A percentile compares a stretch with the other conserved stretches of the same genome.
These are phyloP conservation scores for Linum usitatissimum DNA, from an alignment of 345 rosid species.

Conservation along the genomic window DNA sequence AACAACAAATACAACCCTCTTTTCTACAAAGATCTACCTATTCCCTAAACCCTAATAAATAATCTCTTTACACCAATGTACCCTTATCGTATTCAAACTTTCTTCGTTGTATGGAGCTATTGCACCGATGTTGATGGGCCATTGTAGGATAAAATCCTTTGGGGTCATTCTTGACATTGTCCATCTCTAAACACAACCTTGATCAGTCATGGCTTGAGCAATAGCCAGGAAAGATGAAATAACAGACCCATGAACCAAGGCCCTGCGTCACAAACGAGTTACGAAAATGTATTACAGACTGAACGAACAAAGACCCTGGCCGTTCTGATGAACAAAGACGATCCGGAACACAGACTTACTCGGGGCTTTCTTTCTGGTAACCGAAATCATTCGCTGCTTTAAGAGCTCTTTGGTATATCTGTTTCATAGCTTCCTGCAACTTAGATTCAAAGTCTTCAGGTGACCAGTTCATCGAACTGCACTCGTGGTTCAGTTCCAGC, in stretches of 20 bases:
- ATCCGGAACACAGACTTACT: slow-evolving; percentile 43
- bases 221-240: slow-evolving; percentile 83
- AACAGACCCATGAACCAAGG: slow-evolving; percentile 76
- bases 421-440: slow-evolving; percentile 97
- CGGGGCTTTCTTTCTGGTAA: slow-evolving; percentile 88
- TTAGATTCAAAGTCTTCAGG: slow-evolving; percentile 95
- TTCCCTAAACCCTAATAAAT: slow-evolving; percentile 12
- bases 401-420: slow-evolving; percentile 72
- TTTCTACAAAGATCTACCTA: slow-evolving; percentile 9
- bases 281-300: not conserved
- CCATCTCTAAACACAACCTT: slow-evolving; percentile 75
- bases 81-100: slow-evolving; percentile 7
- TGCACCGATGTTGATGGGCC: not conserved
- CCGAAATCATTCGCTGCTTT: slow-evolving; percentile 93
- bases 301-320: not conserved
- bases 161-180: slow-evolving; percentile 1
- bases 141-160: not conserved
- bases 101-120: not conserved
- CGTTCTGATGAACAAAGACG: not conserved
- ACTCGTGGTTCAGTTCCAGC: slow-evolving; percentile 84
- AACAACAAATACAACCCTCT: slow-evolving; percentile 10
- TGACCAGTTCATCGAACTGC: slow-evolving; percentile 84
- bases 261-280: slow-evolving; percentile 34
- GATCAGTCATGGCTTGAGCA: slow-evolving; percentile 97
- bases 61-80: slow-evolving; percentile 8